phyloP scores from a whole-genome alignment of 306 rosid species.

The Aeschynomene evenia region DNA sequence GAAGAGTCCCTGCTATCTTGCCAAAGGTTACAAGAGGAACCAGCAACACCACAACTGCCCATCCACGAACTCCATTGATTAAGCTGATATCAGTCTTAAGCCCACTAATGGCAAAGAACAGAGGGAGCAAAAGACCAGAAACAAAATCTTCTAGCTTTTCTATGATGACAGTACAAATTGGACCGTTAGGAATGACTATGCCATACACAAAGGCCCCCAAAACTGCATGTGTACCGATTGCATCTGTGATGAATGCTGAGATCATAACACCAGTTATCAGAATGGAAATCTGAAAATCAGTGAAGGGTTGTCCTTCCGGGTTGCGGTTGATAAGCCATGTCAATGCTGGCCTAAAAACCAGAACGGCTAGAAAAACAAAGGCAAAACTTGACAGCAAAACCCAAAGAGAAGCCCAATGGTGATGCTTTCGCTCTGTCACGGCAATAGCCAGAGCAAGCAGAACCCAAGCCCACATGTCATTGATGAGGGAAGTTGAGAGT shows the following conservation, averaged over 20 bases:
- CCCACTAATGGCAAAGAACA: slow-evolving; percentile 77
- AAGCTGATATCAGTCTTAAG: slow-evolving; percentile 57
- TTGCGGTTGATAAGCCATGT: slow-evolving; percentile 59
- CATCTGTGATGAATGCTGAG: slow-evolving; percentile 74
- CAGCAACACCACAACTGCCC: slow-evolving; percentile 40
- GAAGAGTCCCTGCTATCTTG: slow-evolving; percentile 58
- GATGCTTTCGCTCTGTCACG: slow-evolving; percentile 35
- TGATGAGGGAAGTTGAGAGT: slow-evolving; percentile 63
- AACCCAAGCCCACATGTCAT: slow-evolving; percentile 74
- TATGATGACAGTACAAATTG: slow-evolving; percentile 68
- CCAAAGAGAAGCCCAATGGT: slow-evolving; percentile 50
- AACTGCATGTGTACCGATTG: slow-evolving; percentile 73
- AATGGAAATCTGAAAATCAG: slow-evolving; percentile 55
- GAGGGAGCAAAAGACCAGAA: slow-evolving; percentile 80
- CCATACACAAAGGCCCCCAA: slow-evolving; percentile 93
- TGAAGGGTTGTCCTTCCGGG: slow-evolving; percentile 71
- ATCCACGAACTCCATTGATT: slow-evolving; percentile 25
- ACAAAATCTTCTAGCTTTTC: slow-evolving; percentile 91
- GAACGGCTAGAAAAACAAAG: slow-evolving; percentile 49
- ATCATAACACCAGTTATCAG: slow-evolving; percentile 78
- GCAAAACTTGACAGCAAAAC: slow-evolving; percentile 59
- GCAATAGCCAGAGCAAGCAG: slow-evolving; percentile 73
- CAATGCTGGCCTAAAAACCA: slow-evolving; percentile 54
- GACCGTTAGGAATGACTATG: slow-evolving; percentile 70
- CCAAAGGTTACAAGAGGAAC: slow-evolving; percentile 56